A percentile compares a stretch with the other conserved stretches of the same genome.
phyloP scores from a whole-genome alignment of 2,329 filamentous ascomycete genomes.

The Ophiostoma perfectum region DNA sequence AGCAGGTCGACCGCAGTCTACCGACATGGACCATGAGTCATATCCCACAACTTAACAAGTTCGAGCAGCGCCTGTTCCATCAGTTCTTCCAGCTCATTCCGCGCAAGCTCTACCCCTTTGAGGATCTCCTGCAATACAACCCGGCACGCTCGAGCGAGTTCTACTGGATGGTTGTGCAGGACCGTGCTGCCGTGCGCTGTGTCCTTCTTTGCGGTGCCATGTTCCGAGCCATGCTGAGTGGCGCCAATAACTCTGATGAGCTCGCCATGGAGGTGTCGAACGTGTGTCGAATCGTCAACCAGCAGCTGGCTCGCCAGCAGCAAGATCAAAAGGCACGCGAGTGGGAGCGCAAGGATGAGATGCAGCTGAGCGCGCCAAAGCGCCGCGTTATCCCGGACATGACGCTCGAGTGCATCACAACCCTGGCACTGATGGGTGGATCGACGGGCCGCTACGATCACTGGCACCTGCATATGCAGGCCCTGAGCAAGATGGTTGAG shows the following conservation, averaged over 20 bases:
- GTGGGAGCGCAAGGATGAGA: not conserved
- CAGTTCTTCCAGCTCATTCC: conserved; percentile 31
- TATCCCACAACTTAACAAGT: conserved; percentile 27
- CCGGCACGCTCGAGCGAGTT: conserved; percentile 30
- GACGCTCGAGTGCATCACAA: conserved; percentile 34
- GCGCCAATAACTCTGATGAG: conserved; percentile 25
- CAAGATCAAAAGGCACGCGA: not conserved
- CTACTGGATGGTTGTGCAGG: conserved; percentile 29
- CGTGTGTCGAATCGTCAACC: conserved; percentile 27
- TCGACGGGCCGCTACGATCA: conserved; percentile 36
- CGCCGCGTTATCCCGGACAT: conserved; percentile 25
- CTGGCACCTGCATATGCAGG: conserved; percentile 38
- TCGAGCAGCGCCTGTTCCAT: conserved; percentile 31
- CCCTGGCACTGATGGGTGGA: conserved; percentile 32
- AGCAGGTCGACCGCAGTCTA: conserved; percentile 22
- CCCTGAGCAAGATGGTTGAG: conserved; percentile 33
- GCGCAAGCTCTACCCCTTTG: conserved; percentile 34
- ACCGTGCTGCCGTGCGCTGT: conserved; percentile 31
- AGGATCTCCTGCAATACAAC: conserved; percentile 33
- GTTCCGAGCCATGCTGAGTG: conserved; percentile 27
- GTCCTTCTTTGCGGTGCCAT: conserved; percentile 33
- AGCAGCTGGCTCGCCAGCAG: conserved; percentile 22
- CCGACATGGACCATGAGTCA: conserved; percentile 25
- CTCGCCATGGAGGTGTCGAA: conserved; percentile 26
- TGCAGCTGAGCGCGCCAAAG: conserved; percentile 12